Evolutionary conservation across 306 rosid genomes (phyloP).

Genomic region (Comarum palustre): DNA sequence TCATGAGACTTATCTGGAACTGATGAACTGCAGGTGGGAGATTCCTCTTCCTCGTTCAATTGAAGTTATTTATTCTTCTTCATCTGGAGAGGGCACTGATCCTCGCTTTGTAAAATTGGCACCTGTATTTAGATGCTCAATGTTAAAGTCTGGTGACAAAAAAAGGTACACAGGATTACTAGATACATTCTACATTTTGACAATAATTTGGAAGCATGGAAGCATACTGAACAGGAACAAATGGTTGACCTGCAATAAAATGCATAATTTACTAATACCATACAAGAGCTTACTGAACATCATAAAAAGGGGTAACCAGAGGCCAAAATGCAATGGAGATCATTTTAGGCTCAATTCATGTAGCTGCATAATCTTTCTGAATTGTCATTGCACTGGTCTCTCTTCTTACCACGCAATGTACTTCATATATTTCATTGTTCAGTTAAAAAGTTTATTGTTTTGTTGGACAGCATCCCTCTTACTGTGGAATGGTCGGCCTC

Average conservation of each 20-base stretch:
- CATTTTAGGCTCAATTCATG: neutral
- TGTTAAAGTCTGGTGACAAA: conserved; percentile 52
- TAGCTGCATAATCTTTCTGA: conserved; percentile 5
- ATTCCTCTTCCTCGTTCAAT: conserved; percentile 71
- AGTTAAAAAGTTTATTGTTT: conserved; percentile 15
- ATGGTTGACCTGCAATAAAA: neutral
- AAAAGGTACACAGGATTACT: conserved; percentile 50
- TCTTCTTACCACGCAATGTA: conserved; percentile 13
- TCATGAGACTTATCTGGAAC: conserved; percentile 24
- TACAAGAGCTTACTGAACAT: neutral
- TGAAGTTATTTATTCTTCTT: conserved; percentile 47
- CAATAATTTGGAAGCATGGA: neutral
- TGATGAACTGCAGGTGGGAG: conserved; percentile 77
- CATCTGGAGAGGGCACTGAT: conserved; percentile 57
- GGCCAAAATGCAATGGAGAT: neutral
- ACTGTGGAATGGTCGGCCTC: conserved; percentile 88
- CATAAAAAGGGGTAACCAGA: neutral
- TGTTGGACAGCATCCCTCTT: conserved; percentile 70
- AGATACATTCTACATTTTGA: neutral
- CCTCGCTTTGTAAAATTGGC: conserved; percentile 82
- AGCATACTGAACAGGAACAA: neutral
- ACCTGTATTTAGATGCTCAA: conserved; percentile 77
- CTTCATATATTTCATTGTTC: conserved; percentile 20
- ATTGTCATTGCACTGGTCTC: neutral
- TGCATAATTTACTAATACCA: neutral